Percentiles rank a stretch among this genome's conserved stretches.
phyloP scores from a whole-genome alignment of 495 filamentous ascomycete genomes.

The Pseudevernia furfuracea region DNA sequence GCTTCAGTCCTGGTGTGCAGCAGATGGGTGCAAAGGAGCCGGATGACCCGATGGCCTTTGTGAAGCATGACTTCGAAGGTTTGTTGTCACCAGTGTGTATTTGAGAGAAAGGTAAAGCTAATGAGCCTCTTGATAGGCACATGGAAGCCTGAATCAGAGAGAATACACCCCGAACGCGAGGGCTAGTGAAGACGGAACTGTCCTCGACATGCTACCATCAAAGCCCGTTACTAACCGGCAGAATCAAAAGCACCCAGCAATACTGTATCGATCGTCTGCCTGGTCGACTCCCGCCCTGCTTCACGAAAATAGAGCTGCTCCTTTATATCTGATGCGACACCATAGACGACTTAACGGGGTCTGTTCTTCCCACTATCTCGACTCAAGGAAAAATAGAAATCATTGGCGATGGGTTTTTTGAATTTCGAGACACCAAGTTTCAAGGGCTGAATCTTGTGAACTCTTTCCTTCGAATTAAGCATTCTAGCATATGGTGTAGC shows the following conservation, averaged over 20 bases:
- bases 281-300: neutral
- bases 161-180: constrained; percentile 26
- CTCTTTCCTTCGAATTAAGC: constrained; percentile 6
- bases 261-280: neutral
- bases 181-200: neutral
- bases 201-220: neutral
- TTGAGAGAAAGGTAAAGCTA: neutral
- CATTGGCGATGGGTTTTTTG: constrained; percentile 4
- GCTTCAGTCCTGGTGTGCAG: constrained; percentile 89
- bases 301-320: neutral
- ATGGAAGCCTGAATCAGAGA: constrained; percentile 67
- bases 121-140: constrained; percentile 46
- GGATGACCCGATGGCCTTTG: constrained; percentile 95
- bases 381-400: neutral
- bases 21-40: constrained; percentile 89
- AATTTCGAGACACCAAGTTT: constrained; percentile 24
- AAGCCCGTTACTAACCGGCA: neutral
- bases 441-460: constrained; percentile 32
- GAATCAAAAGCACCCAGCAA: neutral
- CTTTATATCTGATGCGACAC: neutral
- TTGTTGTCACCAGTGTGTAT: constrained; percentile 1
- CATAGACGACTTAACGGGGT: neutral
- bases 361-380: neutral
- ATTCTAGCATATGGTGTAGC: constrained; percentile 11
- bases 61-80: constrained; percentile 97